Evolutionary conservation across 1,284 basidiomycete genomes (phyloP).

Genomic region (Vanrija sp.): DNA sequence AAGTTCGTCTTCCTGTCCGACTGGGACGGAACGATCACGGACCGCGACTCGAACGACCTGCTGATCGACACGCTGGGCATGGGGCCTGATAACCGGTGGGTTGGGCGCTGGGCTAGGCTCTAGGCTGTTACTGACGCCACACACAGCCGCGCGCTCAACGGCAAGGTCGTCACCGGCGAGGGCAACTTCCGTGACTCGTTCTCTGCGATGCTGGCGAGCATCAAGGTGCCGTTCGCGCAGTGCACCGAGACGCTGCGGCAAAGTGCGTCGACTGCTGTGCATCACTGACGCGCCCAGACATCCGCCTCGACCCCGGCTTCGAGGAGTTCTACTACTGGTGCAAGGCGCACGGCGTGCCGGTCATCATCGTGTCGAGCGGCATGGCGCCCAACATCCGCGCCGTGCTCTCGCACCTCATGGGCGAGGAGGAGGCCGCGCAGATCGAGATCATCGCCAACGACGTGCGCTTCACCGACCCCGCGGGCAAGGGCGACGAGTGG

Average conservation of each 20-base stretch:
- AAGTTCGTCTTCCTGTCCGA: slow-evolving; percentile 82
- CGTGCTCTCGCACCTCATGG: slow-evolving; percentile 73
- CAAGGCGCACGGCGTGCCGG: slow-evolving; percentile 68
- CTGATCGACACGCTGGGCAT: slow-evolving; percentile 56
- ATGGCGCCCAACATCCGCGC: slow-evolving; percentile 86
- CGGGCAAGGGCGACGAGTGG: slow-evolving; percentile 67
- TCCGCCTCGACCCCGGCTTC: slow-evolving; percentile 82
- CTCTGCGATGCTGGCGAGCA: slow-evolving; percentile 70
- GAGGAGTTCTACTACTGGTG: slow-evolving; percentile 78
- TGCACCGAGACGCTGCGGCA: slow-evolving; percentile 66
- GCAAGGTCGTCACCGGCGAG: slow-evolving; percentile 63
- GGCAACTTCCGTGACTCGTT: slow-evolving; percentile 76
- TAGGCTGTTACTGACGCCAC: too few relatives aligned
- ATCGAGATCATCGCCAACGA: slow-evolving; percentile 91
- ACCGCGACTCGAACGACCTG: slow-evolving; percentile 80
- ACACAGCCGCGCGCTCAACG: slow-evolving; percentile 60
- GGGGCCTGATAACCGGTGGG: slow-evolving; percentile 25
- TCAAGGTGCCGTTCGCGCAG: slow-evolving; percentile 68
- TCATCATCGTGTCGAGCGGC: slow-evolving; percentile 89
- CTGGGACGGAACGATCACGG: slow-evolving; percentile 91
- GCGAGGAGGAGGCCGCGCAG: slow-evolving; percentile 63
- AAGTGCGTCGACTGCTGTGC: slow-evolving; percentile 43
- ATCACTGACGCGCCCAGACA: slow-evolving; percentile 55
- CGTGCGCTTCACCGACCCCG: slow-evolving; percentile 56
- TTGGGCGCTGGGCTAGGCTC: not conserved